These are phyloP conservation scores for Penicillium aurantiogriseum DNA, from an alignment of 2,329 filamentous ascomycete genomes.

Conservation along the genomic window DNA sequence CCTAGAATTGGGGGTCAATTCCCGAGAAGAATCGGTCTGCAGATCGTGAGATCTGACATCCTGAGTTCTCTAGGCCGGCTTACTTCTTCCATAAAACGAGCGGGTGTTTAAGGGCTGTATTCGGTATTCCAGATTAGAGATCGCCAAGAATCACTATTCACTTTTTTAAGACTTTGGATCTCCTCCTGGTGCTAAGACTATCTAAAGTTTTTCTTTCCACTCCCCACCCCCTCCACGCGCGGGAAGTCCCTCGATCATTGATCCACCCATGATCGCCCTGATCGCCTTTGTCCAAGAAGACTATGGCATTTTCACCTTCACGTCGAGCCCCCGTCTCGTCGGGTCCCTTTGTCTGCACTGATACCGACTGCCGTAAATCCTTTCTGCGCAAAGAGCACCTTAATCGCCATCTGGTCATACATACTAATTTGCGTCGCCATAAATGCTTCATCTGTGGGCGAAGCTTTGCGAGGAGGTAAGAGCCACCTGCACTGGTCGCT, in stretches of 20 bases:
- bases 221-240: not conserved
- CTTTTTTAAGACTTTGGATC: not conserved
- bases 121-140: not conserved
- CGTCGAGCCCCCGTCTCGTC: not conserved
- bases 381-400: not conserved
- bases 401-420: not conserved
- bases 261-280: not conserved
- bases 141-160: not conserved
- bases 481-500: not conserved
- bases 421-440: not conserved
- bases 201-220: not conserved
- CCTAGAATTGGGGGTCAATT: not conserved
- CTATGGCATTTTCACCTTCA: not conserved
- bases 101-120: not conserved
- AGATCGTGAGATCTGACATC: not conserved
- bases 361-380: not conserved
- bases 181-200: not conserved
- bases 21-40: not conserved
- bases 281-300: not conserved
- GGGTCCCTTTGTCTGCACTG: not conserved
- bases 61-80: not conserved
- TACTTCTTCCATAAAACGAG: not conserved
- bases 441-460: not conserved
- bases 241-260: not conserved
- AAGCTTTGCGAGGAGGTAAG: not conserved